Evolutionary conservation across 176 grass and related monocot genomes (phyloP), one percentile per base, ranked within the genome.

Genomic region (Echinochloa phyllopogon): DNA sequence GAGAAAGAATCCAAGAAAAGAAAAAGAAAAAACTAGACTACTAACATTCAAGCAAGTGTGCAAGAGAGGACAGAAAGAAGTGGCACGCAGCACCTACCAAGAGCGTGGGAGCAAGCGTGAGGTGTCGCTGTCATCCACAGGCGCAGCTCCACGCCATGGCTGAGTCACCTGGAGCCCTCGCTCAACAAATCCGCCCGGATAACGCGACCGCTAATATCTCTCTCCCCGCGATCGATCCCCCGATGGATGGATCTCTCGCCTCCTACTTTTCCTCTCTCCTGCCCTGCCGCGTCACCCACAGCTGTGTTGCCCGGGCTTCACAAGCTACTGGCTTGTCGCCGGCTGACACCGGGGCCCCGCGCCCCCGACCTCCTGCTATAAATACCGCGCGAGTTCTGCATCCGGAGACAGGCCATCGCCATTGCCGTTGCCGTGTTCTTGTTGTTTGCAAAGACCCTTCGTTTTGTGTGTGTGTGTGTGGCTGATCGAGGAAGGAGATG

Each of bases 101-200:
- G 55, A 58, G 55, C 55, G 50, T 17, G 55, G 42, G n/a, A n/a
- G n/a, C n/a, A n/a, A 5, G 6, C 42, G 1, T 17, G 21, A 72
- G 56, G 64, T 60, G 84, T 86, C 59, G 4, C 3, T 83, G 78
- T 59, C 88, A 67, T 59, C 81, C 57, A 75, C 72, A 77, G 49
- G 7, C 13, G 24, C 33, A 9, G 23, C 57, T 90, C 91, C 91
- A 90, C 88, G 91, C 73, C 91, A 93, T 78, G 76, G 87, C 87
- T 90, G 91, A 93, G 70, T 93, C 85, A 87, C 58, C 21, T 17
- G 4, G 7, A 45, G 33, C 3, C 18, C 38, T 69, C 3, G 13
- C 38, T 69, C 7, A 69, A 71, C 49, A 60, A 60, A 67, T 45
- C 44, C 42, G 5, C 9, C 17, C 3, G 6, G 72, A 57, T 58